Evolutionary conservation across 495 filamentous ascomycete genomes (phyloP).

Genomic region (Letharia lupina): DNA sequence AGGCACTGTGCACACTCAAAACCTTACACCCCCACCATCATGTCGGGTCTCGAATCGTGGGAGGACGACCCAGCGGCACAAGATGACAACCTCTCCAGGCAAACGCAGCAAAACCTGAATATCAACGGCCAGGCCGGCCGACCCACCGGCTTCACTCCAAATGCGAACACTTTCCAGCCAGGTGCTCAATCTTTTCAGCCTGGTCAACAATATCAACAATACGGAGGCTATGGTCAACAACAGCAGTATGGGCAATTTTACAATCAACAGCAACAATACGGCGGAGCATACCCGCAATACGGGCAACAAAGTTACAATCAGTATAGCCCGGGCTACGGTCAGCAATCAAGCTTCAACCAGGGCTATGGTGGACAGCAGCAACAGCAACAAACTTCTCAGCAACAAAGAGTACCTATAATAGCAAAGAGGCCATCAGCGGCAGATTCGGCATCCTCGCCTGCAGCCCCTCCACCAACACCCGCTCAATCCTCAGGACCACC

Average conservation of each 20-base stretch:
- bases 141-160: constrained; percentile 55
- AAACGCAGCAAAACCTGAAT: constrained; percentile 68
- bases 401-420: constrained; percentile 55
- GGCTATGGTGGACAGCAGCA: constrained; percentile 45
- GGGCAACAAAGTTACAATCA: constrained; percentile 45
- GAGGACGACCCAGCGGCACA: constrained; percentile 88
- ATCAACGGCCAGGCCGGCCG: constrained; percentile 46
- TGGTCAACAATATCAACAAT: constrained; percentile 52
- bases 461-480: constrained; percentile 24
- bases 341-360: constrained; percentile 42
- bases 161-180: constrained; percentile 73
- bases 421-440: constrained; percentile 48
- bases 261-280: constrained; percentile 52
- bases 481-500: constrained; percentile 42
- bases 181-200: constrained; percentile 70
- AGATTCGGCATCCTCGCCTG: constrained; percentile 34
- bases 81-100: constrained; percentile 75
- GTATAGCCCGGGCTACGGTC: constrained; percentile 56
- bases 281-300: constrained; percentile 47
- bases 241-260: constrained; percentile 42
- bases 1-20: neutral
- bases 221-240: constrained; percentile 38
- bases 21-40: constrained; percentile 33
- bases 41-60: constrained; percentile 88
- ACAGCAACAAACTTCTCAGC: constrained; percentile 45